Evolutionary conservation across 768 basidiomycete species (phyloP), one percentile per base, ranked within the genome.

Genomic region (Cubamyces sp.): DNA sequence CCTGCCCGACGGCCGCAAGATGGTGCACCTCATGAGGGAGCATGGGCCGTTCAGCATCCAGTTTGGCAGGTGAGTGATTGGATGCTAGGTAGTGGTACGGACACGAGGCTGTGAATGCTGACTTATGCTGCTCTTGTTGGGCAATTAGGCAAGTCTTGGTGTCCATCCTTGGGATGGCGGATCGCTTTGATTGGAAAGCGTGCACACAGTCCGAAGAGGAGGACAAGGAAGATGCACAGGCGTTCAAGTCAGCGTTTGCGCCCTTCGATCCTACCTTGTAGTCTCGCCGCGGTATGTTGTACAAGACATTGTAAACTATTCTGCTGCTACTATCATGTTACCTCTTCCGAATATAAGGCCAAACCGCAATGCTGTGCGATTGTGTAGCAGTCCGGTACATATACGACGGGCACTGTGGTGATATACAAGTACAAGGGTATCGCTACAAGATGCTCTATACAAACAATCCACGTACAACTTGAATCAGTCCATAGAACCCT

Each of bases 121-220:
- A 43, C 6, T 6, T n/a, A 12, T 18, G 18, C 39, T 47, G 19
- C 14, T 28, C 25, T 49, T 49, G 9, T 34, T 34, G 34, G 34
- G 34, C 34, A 11, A 34, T 34, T 70, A 98, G 96, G 75, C 87
- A 90, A 74, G 93, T 91, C 16, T 71, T 98, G 46, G 92, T 89
- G 5, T 79, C 83, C 39, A 74, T 98, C n/a, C 70, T 98, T 57
- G 86, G 82, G 16, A 84, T 85, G 57, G 87, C 88, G 1, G 85
- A 94, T 19, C 82, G 96, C 49, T 77, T 90, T 53, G 96, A 98
- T 70, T 99, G 96, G 96, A 96, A 94, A 72, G 84, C 81, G 1
- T 99, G 96, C 71, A 79, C 83, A 68, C 82, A 93, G 64, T 75
- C 87, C 9, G 94, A 96, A 61, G 90, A 87, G 15, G 92, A 94